Evolutionary conservation across 176 grass and related monocot species (phyloP), one percentile per base, ranked within the genome.

Genomic region (Pontederia crassipes): DNA sequence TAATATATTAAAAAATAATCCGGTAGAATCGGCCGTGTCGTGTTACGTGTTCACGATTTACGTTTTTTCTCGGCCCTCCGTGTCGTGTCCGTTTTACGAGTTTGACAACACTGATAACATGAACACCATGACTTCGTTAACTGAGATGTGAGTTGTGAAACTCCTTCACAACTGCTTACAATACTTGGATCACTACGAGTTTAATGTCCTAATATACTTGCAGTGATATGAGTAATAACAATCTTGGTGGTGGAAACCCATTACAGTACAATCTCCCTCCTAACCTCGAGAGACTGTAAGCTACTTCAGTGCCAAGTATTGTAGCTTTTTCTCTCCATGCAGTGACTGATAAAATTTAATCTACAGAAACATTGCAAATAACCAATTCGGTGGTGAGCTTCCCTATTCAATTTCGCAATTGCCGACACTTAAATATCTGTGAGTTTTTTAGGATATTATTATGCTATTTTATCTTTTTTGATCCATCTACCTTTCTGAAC

Each of bases 191-290:
- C 8, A 27, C 8, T 8, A 8, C 24, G 59, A 54, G 8, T 11
- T 16, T 75, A 27, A 77, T 27, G 11, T 49, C 6, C 51, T 72
- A 57, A 40, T 52, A 55, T 79, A 76, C 40, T 45, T 82, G 62
- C 75, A 95, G 91, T 49, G 86, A 95, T 60, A 48, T 15, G 26
- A 95, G 91, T 63, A 85, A 80, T n/a, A 95, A 95, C 69, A 78
- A 87, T 75, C 86, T 95, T 11, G 91, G 91, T 64, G 72, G 66
- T 72, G 78, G 69, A 55, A 52, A 11, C 3, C 49, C 77, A 28
- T 82, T 95, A 61, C 80, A 86, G 18, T 95, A 90, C 63, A 74
- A 81, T 73, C 83, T 95, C 48, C 91, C 91, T 14, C 81, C 78
- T 69, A 95, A 87, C 78, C 83, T 95, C 26, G 69, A 80, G 53